Percentiles rank a stretch among this genome's conserved stretches.
These are phyloP conservation scores for Eucalyptus cladocalyx DNA, from an alignment of 345 rosid genomes.

Conservation along the genomic window DNA sequence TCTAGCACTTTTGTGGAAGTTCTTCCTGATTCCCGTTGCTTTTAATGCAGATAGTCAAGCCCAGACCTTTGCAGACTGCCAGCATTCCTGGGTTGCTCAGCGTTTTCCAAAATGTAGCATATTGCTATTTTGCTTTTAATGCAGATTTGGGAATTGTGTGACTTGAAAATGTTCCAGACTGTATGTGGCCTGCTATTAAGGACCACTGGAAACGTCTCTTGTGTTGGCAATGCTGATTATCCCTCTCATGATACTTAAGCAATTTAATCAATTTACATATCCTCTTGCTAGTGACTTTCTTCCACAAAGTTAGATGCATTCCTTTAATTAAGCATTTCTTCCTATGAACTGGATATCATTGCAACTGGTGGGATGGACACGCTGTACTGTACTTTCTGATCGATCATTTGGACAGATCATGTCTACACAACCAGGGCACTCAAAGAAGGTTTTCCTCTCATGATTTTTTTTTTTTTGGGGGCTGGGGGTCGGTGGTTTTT, in stretches of 20 bases:
- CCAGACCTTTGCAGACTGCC: conserved; percentile 76
- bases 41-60: conserved; percentile 65
- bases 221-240: background rate
- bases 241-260: background rate
- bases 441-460: conserved; percentile 62
- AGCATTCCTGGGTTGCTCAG: conserved; percentile 97
- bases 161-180: background rate
- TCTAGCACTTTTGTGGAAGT: background rate
- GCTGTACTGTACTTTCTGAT: conserved; percentile 65
- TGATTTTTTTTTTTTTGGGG: background rate
- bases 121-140: background rate
- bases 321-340: background rate
- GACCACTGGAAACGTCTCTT: background rate
- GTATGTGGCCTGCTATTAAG: background rate
- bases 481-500: background rate
- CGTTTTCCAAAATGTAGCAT: conserved; percentile 76
- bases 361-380: conserved; percentile 92
- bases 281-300: background rate
- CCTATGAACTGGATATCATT: conserved; percentile 47
- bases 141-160: background rate
- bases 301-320: background rate
- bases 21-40: background rate
- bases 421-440: conserved; percentile 81
- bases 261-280: background rate
- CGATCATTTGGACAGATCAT: conserved; percentile 77